A percentile compares a stretch with the other conserved stretches of the same genome.
These are phyloP conservation scores for Coprinopsis cinerea DNA, from an alignment of 768 basidiomycete genomes.

Conservation along the genomic window DNA sequence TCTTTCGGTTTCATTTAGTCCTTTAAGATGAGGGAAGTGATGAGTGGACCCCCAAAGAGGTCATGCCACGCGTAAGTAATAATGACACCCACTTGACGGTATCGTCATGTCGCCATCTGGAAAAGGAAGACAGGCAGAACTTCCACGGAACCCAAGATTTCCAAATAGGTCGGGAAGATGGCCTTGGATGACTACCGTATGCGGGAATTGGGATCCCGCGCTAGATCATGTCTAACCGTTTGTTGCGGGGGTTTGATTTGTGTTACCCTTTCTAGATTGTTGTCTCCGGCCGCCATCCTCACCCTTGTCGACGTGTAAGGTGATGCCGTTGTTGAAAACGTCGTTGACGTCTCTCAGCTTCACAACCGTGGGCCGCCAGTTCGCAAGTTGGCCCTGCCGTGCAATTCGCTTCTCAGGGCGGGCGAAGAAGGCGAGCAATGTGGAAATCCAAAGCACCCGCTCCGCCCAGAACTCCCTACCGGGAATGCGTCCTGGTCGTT, in stretches of 20 bases:
- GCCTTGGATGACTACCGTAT: constrained; percentile 2
- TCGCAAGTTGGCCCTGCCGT: not conserved
- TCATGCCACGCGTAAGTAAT: constrained; percentile 9
- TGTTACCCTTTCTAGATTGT: not conserved
- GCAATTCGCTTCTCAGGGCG: not conserved
- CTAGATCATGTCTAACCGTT: constrained; percentile 5
- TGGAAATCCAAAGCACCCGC: not conserved
- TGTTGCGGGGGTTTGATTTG: not conserved
- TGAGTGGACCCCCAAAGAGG: constrained; percentile 3
- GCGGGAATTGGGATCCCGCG: constrained; percentile 5
- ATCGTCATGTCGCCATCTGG: constrained; percentile 3
- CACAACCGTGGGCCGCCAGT: not conserved
- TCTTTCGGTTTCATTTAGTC: constrained; percentile 12
- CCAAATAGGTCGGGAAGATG: not conserved
- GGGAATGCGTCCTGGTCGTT: too few relatives aligned
- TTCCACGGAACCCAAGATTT: constrained; percentile 4
- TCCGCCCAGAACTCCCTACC: too few relatives aligned
- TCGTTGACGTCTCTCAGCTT: not conserved
- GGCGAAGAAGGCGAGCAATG: not conserved
- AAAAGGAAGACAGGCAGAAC: constrained; percentile 8
- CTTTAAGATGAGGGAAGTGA: constrained; percentile 5
- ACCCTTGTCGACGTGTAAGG: not conserved
- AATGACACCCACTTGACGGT: constrained; percentile 3
- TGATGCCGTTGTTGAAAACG: not conserved
- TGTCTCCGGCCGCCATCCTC: not conserved